Evolutionary conservation across 495 filamentous ascomycete species (phyloP), one percentile per base, ranked within the genome.

Genomic region (Penicillium fimorum): DNA sequence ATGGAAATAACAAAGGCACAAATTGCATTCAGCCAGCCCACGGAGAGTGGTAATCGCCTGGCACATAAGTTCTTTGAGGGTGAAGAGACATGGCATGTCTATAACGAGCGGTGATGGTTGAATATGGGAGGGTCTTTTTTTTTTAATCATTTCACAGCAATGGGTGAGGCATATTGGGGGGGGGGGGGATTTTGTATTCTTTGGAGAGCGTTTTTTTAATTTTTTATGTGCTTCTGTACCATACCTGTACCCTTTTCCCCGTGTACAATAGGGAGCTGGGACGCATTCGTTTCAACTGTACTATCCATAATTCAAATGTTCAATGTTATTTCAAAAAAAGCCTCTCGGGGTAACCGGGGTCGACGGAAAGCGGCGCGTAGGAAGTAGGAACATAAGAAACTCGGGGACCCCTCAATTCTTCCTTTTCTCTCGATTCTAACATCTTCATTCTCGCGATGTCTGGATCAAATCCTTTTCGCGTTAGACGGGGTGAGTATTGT

Each of bases 21-120:
- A 60, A 77, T 90, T 30, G 87, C 87, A 20, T 90, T 90, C 65
- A 89, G 85, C 64, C 87, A 90, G 62, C 85, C 86, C n/a, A 90
- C 87, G 3, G 85, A 85, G 63, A 88, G 84, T 63, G 87, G 87
- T 22, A 79, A 76, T 22, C 61, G 66, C 38, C 71, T 90, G 56
- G 87, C 87, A 11, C 76, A 81, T 67, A 77, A 76, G 40, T 90
- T 87, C 72, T 89, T 87, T 56, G 80, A 79, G 33, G 67, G 58
- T 2, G 70, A 76, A 40, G 70, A 71, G 53, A 73, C 71, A 47
- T 82, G 79, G 79, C 77, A 77, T 72, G 77, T 81, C 37, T 82
- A 81, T 68, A 68, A 74, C 47, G 78, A 79, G 59, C 58, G 53
- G 53, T 68, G 65, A 66, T 60, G 57, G 65, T 29, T 67, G 62